Base-by-base conservation (phyloP, 768 basidiomycete genomes). In the Podaxis sp. region DNA sequence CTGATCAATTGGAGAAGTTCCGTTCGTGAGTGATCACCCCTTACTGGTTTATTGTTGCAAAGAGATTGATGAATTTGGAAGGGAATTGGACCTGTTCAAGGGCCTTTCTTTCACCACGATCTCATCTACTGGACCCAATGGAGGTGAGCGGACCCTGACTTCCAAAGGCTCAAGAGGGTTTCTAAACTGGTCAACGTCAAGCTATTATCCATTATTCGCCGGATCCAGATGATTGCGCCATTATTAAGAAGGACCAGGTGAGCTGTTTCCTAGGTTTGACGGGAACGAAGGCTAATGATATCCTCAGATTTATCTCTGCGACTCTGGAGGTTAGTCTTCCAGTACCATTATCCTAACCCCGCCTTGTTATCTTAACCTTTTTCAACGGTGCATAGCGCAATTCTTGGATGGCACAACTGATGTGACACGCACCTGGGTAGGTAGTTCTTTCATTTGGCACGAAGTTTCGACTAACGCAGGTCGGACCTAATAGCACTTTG, bases 151-250 rank as follows among this genome's bases (percentile, higher is more conserved):
- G 55, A 13, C 13, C 16, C 6, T 18, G 18, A 5, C 40, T 48
- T 37, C 3, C 21, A 16, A 28, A 28, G 42, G 27, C 14, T 37
- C 1, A 21, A 54, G 23, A 16, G 10, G 14, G 21, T 18, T 60
- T 3, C 35, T n/a, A 4, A 54, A 7, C 3, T 42, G 23, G 61
- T 54, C 62, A 48, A 38, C 37, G 11, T 44, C 47, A 57, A 90
- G 93, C 94, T 23, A 90, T 99, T 69, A 96, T 99, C 50, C 96
- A 98, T 70, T 99, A 99, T 72, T 78, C 80, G 2, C 95, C 96
- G 7, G 86, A 91, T 53, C 84, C 87, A 13, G 74, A 79, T 5
- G 82, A 88, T 63, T 91, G 88, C 66, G 88, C 89, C 0, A 78
- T 84, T 14, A 87, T 99, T 62, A 82, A 82, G 66, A 85, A 85